These are phyloP conservation scores for Lipomyces starkeyi DNA, from an alignment of 805 yeast species.

Conservation along the genomic window DNA sequence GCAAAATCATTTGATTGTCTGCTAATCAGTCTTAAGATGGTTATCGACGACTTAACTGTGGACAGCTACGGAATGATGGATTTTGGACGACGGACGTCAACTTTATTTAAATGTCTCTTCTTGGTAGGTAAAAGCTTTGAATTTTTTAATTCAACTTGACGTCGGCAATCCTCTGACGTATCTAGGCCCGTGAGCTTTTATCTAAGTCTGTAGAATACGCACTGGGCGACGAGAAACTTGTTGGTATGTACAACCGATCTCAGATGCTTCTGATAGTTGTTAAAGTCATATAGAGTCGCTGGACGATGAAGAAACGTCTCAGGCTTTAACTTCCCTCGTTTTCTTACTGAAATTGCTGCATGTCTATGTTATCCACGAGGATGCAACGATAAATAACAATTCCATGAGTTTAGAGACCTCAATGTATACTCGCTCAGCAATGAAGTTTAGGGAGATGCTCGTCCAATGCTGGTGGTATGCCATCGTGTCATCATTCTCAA, in stretches of 20 bases:
- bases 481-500: constrained; percentile 18
- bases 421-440: constrained; percentile 44
- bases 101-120: constrained; percentile 18
- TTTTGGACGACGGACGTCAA: constrained; percentile 11
- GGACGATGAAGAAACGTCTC: constrained; percentile 15
- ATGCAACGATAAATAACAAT: constrained; percentile 44
- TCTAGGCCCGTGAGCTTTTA: constrained; percentile 13
- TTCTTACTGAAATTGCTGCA: constrained; percentile 46
- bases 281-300: constrained; percentile 47
- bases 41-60: constrained; percentile 13
- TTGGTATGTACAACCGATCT: constrained; percentile 11
- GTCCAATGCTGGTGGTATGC: constrained; percentile 46
- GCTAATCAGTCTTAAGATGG: constrained; percentile 15
- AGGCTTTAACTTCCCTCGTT: constrained; percentile 37
- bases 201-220: constrained; percentile 16
- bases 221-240: constrained; percentile 16
- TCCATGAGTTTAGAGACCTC: constrained; percentile 43
- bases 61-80: constrained; percentile 16
- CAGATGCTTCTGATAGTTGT: constrained; percentile 40
- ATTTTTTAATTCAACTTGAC: background rate
- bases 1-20: constrained; percentile 24
- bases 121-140: constrained; percentile 2
- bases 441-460: constrained; percentile 44
- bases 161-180: background rate
- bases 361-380: constrained; percentile 47